Conservation (phyloP, 805 yeast genomes). For the Suhomyces pyralidae region DNA sequence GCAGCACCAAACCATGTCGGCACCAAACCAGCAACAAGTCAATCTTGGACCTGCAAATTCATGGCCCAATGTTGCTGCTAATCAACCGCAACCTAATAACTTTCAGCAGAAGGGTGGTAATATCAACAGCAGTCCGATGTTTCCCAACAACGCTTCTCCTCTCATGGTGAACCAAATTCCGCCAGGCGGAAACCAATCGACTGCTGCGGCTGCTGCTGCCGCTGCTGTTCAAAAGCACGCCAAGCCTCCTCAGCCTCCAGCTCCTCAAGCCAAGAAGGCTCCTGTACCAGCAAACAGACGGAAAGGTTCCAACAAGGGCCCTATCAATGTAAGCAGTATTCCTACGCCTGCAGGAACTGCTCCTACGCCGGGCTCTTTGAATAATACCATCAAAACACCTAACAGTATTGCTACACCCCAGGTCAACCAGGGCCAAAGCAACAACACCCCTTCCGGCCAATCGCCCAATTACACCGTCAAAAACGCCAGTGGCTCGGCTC, state of each 20-base stretch:
- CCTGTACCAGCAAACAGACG: constrained; percentile 15
- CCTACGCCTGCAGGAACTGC: constrained; percentile 37
- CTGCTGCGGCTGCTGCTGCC: neutral
- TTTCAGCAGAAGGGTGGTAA: constrained; percentile 8
- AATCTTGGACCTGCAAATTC: constrained; percentile 11
- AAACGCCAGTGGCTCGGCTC: constrained; percentile 4
- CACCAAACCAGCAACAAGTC: constrained; percentile 4
- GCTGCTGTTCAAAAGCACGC: constrained; percentile 1
- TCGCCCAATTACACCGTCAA: constrained; percentile 29
- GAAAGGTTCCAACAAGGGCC: constrained; percentile 23
- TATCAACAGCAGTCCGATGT: constrained; percentile 25
- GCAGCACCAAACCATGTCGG: neutral
- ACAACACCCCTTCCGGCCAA: constrained; percentile 39
- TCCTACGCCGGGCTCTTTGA: constrained; percentile 38
- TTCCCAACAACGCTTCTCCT: constrained; percentile 18
- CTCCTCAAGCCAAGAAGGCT: constrained; percentile 8
- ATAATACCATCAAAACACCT: constrained; percentile 42
- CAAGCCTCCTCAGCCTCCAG: constrained; percentile 4
- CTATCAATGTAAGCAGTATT: constrained; percentile 22
- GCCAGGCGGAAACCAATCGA: constrained; percentile 1
- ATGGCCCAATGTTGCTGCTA: constrained; percentile 15
- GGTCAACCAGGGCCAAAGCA: constrained; percentile 32
- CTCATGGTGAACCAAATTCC: constrained; percentile 4
- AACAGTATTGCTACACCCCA: constrained; percentile 44
- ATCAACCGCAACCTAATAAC: constrained; percentile 3